Evolutionary conservation across 1,284 basidiomycete species (phyloP), one percentile per base, ranked within the genome.

Genomic region (Leccinum fallax): DNA sequence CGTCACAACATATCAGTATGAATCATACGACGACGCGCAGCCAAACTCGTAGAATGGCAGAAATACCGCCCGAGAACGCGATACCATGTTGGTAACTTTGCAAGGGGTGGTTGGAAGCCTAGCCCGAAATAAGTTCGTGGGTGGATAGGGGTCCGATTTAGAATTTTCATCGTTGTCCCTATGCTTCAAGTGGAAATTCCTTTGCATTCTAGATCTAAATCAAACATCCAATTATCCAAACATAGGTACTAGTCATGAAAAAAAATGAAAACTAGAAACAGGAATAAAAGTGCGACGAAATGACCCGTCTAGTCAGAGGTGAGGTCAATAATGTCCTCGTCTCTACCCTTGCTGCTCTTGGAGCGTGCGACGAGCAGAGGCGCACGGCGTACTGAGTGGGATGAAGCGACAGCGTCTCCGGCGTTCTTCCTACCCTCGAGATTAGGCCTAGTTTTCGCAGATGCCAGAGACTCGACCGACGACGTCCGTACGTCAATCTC

Each of bases 291-390:
- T 32, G 32, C 0, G 32, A 11, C 10, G 5, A 36, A 46, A 46
- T 46, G 19, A 6, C 43, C 5, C 5, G 19, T 46, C 43, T 46
- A 72, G 53, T 73, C 65, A 10, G 65, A 79, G n/a, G 79, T 79
- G 26, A 80, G 70, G 69, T 81, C 80, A 55, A 81, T 79, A 11
- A 80, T 63, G 53, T 77, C 71, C 1, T 65, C 64, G 10, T 65
- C 55, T 55, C 13, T 58, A 9, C 5, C 26, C 36, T 57, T 58
- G 55, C 28, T 58, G 56, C 36, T 53, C 54, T 49, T 74, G 19
- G 65, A 64, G 11, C 73, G 74, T 32, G 72, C 71, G 21, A 58
- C 55, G 19, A 76, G 71, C 15, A 76, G 58, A 28, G 75, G 72
- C 26, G 64, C 62, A 0, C 19, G 54, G 38, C 36, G 8, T 21